Conservation (phyloP, 257 asterid species). For the Perilla frutescens region DNA sequence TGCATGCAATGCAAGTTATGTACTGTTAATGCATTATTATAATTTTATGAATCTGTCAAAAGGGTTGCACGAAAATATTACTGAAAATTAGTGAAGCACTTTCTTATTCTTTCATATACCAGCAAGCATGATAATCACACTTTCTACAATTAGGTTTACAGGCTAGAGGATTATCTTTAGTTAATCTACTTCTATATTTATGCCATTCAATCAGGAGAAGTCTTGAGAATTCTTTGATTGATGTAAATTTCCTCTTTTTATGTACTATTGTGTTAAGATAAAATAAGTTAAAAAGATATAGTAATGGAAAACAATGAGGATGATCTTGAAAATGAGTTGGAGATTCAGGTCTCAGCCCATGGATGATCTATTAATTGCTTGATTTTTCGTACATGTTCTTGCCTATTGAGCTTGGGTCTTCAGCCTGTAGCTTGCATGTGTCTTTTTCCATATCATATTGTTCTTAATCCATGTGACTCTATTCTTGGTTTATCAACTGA, state of each 20-base stretch:
- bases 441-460: too few relatives aligned
- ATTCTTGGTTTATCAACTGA: neutral
- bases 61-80: neutral
- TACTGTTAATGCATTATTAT: slow-evolving; percentile 7
- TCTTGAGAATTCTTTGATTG: neutral
- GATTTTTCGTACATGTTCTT: neutral
- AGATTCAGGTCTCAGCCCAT: neutral
- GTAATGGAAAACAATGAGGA: neutral
- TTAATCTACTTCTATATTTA: neutral
- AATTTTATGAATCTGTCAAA: neutral
- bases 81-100: neutral
- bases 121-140: neutral
- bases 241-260: neutral
- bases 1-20: neutral
- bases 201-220: neutral
- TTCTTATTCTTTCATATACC: too few relatives aligned
- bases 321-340: neutral
- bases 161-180: neutral
- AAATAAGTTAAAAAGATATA: neutral
- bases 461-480: neutral
- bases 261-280: neutral
- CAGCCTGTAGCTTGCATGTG: too few relatives aligned
- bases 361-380: neutral
- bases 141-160: neutral
- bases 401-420: neutral